Conservation (phyloP, 139 green algal species). For the Chlorella vulgaris region DNA sequence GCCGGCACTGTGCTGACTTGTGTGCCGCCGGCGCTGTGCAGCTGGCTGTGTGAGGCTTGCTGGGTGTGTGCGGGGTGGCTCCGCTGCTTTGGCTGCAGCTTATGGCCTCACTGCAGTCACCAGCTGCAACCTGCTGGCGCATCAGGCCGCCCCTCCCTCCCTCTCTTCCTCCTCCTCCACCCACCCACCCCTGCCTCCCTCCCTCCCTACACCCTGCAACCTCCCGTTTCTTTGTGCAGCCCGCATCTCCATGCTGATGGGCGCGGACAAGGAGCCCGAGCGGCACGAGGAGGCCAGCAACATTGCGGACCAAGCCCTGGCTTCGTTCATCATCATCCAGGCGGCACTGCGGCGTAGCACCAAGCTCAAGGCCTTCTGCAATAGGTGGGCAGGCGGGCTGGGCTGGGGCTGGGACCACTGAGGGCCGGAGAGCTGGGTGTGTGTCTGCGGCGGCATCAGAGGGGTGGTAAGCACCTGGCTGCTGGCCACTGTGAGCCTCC, state of each 20-base stretch:
- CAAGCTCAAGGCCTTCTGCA: slow-evolving; percentile 50
- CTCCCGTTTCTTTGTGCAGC: too few relatives aligned
- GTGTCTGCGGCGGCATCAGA: background rate
- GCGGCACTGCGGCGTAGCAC: slow-evolving; percentile 69
- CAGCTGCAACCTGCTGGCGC: too few relatives aligned
- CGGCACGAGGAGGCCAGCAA: background rate
- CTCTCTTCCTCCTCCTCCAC: background rate
- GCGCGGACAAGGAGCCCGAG: background rate
- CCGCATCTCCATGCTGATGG: background rate
- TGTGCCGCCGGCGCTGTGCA: too few relatives aligned
- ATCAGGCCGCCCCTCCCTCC: too few relatives aligned
- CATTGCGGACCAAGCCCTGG: slow-evolving; percentile 65
- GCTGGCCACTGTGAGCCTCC: background rate
- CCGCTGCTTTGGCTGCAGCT: background rate
- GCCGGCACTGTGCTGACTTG: too few relatives aligned
- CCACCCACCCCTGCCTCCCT: background rate
- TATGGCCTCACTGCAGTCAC: too few relatives aligned
- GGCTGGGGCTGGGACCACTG: too few relatives aligned
- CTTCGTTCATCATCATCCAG: slow-evolving; percentile 90
- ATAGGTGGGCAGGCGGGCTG: slow-evolving; percentile 19
- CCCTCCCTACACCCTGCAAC: background rate
- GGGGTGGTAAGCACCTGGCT: background rate
- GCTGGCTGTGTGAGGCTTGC: background rate
- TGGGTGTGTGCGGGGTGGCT: background rate
- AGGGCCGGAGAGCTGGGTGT: too few relatives aligned